phyloP scores from a whole-genome alignment of 1,284 basidiomycete species.

The Flammula alnicola region DNA sequence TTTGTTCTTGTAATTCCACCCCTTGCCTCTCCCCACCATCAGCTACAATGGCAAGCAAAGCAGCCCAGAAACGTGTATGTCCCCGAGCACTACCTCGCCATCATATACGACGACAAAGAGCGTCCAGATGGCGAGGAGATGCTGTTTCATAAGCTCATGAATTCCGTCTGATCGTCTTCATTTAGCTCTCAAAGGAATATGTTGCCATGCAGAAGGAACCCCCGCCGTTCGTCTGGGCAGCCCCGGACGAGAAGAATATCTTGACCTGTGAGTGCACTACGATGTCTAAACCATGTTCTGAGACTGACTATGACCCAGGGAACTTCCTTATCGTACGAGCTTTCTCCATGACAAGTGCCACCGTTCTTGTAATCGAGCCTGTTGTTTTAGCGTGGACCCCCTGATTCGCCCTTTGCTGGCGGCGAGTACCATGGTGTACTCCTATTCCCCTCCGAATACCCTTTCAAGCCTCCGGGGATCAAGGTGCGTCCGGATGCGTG shows the following conservation, averaged over 20 bases:
- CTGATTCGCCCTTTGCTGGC: conserved; percentile 90
- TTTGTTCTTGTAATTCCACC: conserved; percentile 24
- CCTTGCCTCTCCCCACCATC: conserved; percentile 28
- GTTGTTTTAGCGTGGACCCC: conserved; percentile 78
- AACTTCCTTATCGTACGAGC: conserved; percentile 85
- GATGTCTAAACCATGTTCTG: conserved; percentile 3
- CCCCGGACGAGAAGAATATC: conserved; percentile 96
- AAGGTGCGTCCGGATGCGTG: conserved; percentile 59
- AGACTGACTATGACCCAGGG: conserved; percentile 56
- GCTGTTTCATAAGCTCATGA: too few species aligned
- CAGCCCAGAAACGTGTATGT: conserved; percentile 81
- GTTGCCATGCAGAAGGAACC: conserved; percentile 92
- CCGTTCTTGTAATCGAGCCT: conserved; percentile 11
- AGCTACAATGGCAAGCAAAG: conserved; percentile 75
- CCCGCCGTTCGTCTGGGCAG: conserved; percentile 93
- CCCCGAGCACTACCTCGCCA: conserved; percentile 8
- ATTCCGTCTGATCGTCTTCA: too few species aligned
- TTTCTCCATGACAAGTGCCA: conserved; percentile 12
- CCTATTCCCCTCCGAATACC: conserved; percentile 90
- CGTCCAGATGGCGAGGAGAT: too few species aligned
- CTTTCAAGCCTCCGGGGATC: conserved; percentile 95
- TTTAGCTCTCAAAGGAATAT: conserved; percentile 87
- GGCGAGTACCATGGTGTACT: conserved; percentile 94
- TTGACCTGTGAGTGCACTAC: conserved; percentile 68
- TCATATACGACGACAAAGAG: conserved; percentile 6